Percentiles rank a stretch among this genome's conserved stretches.
Evolutionary conservation across 1,139 yeast genomes (phyloP).

Genomic region (Wickerhamiella infanticola): DNA sequence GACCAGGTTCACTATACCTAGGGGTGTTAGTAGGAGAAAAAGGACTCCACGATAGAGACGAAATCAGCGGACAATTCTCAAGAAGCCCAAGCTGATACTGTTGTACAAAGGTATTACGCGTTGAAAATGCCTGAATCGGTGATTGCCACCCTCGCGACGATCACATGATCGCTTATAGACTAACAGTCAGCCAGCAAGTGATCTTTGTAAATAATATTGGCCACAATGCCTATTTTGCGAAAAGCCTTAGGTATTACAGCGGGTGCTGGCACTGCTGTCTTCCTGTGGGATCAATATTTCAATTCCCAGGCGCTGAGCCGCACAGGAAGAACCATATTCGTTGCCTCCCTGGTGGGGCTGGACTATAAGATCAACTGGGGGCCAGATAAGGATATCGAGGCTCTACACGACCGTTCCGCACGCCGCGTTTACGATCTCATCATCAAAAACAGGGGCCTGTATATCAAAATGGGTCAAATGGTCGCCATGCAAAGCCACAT

Average conservation of each 20-base stretch:
- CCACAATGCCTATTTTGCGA: neutral
- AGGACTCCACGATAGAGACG: neutral
- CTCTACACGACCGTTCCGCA: conserved; percentile 46
- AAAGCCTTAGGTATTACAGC: neutral
- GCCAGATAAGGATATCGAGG: conserved; percentile 31
- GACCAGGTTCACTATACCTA: neutral
- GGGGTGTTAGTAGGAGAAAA: neutral
- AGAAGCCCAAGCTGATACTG: too few species aligned
- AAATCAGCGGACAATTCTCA: too few species aligned
- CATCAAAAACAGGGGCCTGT: conserved; percentile 49
- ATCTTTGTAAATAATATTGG: neutral
- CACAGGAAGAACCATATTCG: conserved; percentile 27
- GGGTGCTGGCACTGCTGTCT: neutral
- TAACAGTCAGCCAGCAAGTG: too few species aligned
- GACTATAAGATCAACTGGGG: conserved; percentile 41
- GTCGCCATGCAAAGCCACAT: conserved; percentile 55
- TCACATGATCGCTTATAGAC: too few species aligned
- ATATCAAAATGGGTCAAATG: conserved; percentile 63
- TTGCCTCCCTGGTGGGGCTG: conserved; percentile 40
- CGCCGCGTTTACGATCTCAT: conserved; percentile 39
- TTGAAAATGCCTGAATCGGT: too few species aligned
- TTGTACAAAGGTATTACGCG: too few species aligned
- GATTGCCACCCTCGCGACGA: too few species aligned
- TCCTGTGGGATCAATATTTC: conserved; percentile 12
- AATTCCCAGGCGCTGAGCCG: conserved; percentile 39